Conservation (phyloP, 805 yeast species). For the Starmera pachycereana region DNA sequence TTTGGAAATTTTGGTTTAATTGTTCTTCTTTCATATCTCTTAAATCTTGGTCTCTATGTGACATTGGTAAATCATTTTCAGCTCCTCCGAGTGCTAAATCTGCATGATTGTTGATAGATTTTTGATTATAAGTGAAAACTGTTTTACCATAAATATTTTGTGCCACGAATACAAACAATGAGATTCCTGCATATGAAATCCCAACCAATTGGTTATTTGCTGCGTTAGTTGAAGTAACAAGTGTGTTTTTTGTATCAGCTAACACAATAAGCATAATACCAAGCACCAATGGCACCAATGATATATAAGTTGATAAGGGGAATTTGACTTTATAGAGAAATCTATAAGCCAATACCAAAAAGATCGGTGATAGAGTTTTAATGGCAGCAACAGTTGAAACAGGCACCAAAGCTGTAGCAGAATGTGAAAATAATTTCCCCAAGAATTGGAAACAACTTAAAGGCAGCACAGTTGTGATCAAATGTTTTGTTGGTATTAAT, state of each 20-base stretch:
- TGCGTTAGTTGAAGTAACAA: constrained; percentile 23
- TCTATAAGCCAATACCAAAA: constrained; percentile 48
- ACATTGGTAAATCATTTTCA: constrained; percentile 3
- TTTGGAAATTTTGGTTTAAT: constrained; percentile 2
- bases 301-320: constrained; percentile 39
- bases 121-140: constrained; percentile 44
- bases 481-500: constrained; percentile 25
- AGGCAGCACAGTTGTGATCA: constrained; percentile 45
- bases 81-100: constrained; percentile 12
- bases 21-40: constrained; percentile 6
- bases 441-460: constrained; percentile 56
- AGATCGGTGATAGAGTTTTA: constrained; percentile 56
- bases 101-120: constrained; percentile 13
- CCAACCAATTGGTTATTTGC: constrained; percentile 45
- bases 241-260: constrained; percentile 20
- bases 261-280: constrained; percentile 37
- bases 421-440: constrained; percentile 52
- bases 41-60: constrained; percentile 1
- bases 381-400: constrained; percentile 63
- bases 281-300: constrained; percentile 38
- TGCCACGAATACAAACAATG: constrained; percentile 69
- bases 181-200: constrained; percentile 52
- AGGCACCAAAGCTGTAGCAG: constrained; percentile 56
- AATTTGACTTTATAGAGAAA: constrained; percentile 37
- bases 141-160: constrained; percentile 84